A percentile compares a stretch with the other conserved stretches of the same genome.
Conservation (phyloP, 2,329 filamentous ascomycete species). For the Incumbomyces delicatus region DNA sequence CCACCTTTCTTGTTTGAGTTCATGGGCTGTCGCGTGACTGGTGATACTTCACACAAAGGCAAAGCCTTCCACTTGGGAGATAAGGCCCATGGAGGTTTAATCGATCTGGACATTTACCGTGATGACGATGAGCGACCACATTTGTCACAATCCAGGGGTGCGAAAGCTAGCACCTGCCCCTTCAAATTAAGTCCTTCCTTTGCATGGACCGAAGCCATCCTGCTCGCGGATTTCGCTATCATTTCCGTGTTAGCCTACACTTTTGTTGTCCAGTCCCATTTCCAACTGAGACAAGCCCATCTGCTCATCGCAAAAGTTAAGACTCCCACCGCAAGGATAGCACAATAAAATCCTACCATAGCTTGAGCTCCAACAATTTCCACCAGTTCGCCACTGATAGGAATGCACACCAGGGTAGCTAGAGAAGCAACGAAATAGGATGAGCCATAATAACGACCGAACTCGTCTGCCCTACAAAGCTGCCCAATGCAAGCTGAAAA, state of each 20-base stretch:
- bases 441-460: slow-evolving; percentile 40
- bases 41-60: too few species aligned
- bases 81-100: too few species aligned
- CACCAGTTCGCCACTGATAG: slow-evolving; percentile 38
- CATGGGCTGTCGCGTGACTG: too few species aligned
- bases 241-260: slow-evolving; percentile 15
- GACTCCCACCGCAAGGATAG: slow-evolving; percentile 30
- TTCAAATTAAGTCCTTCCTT: too few species aligned
- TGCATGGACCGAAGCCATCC: too few species aligned
- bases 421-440: slow-evolving; percentile 40
- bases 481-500: slow-evolving; percentile 36
- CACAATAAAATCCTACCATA: slow-evolving; percentile 39
- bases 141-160: too few species aligned
- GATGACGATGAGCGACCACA: too few species aligned
- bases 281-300: slow-evolving; percentile 30
- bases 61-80: too few species aligned
- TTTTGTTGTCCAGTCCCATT: slow-evolving; percentile 30
- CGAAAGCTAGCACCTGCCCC: too few species aligned
- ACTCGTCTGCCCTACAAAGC: slow-evolving; percentile 38
- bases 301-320: slow-evolving; percentile 23
- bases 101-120: too few species aligned
- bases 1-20: too few species aligned
- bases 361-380: slow-evolving; percentile 35
- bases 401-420: slow-evolving; percentile 37
- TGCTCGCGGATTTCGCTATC: too few species aligned